Evolutionary conservation across 73 alveolate species (phyloP), one percentile per base, ranked within the genome.

Genomic region (Tetrahymena thermophila): DNA sequence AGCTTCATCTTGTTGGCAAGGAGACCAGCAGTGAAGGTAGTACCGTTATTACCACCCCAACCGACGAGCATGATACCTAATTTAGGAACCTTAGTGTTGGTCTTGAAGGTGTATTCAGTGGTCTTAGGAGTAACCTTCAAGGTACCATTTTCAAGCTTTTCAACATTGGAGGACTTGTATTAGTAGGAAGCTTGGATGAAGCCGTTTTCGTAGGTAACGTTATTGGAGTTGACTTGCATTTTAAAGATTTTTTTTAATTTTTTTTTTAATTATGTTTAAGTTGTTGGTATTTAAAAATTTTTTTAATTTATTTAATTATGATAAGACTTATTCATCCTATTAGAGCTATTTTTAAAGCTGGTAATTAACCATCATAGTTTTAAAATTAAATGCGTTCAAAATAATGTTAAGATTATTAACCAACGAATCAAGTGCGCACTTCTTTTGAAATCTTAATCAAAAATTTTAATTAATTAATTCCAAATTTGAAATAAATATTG

Each of bases 21-120:
- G 94, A 98, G 94, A 38, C 99, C 99, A 21, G 98, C 99, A 83
- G 98, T 97, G 56, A 97, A 97, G 44, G 99, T 98, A 85, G 99
- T 97, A 28, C 99, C 99, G 85, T 98, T 98, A 96, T 98, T 98
- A 56, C 99, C 99, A 93, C 99, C 99, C 96, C 98, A 96, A 10
- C 99, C 99, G 10, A 98, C 99, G 35, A 98, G 96, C 99, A 98
- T 97, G 23, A 98, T 99, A 43, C 99, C 99, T 93, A 97, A 85
- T 97, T 98, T 98, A 85, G 99, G 99, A 28, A 98, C 97, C 57
- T 94, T 95, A 17, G 97, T 96, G 93, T 97, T 97, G 94, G 99
- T 98, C 95, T 97, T 96, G 94, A 98, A 97, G 35, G 58, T 43
- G 94, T 83, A 94, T 14, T 94, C 89, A 83, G 94, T 85, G 10